Conservation (phyloP, 805 yeast genomes). For the Saccharomyces jurei region DNA sequence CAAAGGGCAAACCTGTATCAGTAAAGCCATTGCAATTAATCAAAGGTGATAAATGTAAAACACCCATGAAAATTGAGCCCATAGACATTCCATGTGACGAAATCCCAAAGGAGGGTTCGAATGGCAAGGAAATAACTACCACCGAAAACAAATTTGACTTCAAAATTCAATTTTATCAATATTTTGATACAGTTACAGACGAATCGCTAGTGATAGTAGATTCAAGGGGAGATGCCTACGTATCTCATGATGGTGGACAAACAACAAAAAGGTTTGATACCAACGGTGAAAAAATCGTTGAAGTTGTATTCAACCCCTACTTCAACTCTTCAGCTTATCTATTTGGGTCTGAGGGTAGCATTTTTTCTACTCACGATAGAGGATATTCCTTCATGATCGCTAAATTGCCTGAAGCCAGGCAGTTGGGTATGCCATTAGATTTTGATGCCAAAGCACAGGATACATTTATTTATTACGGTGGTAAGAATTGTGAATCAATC, state of each 20-base stretch:
- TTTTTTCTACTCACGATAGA: conserved; percentile 60
- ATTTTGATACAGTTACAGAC: conserved; percentile 38
- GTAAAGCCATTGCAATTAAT: conserved; percentile 14
- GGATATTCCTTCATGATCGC: conserved; percentile 48
- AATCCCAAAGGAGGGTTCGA: conserved; percentile 1
- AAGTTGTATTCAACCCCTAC: conserved; percentile 53
- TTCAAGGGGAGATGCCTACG: conserved; percentile 43
- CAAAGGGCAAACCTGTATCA: conserved; percentile 5
- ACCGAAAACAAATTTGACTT: conserved; percentile 43
- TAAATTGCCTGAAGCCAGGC: conserved; percentile 46
- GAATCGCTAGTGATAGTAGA: conserved; percentile 63
- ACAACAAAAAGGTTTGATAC: conserved; percentile 36
- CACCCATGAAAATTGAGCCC: conserved; percentile 19
- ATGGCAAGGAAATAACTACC: conserved; percentile 30
- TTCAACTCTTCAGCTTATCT: conserved; percentile 27
- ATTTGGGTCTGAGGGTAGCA: conserved; percentile 39
- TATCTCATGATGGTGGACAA: conserved; percentile 67
- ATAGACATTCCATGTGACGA: conserved; percentile 24
- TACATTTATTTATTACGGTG: conserved; percentile 64
- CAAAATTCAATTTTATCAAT: conserved; percentile 45
- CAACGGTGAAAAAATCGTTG: conserved; percentile 36
- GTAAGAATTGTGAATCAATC: conserved; percentile 45
- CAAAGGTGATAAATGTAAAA: conserved; percentile 18
- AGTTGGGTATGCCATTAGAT: conserved; percentile 37
- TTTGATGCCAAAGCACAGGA: conserved; percentile 53